Conservation (phyloP, 2,329 filamentous ascomycete species). For the Achaetomium macrosporum region DNA sequence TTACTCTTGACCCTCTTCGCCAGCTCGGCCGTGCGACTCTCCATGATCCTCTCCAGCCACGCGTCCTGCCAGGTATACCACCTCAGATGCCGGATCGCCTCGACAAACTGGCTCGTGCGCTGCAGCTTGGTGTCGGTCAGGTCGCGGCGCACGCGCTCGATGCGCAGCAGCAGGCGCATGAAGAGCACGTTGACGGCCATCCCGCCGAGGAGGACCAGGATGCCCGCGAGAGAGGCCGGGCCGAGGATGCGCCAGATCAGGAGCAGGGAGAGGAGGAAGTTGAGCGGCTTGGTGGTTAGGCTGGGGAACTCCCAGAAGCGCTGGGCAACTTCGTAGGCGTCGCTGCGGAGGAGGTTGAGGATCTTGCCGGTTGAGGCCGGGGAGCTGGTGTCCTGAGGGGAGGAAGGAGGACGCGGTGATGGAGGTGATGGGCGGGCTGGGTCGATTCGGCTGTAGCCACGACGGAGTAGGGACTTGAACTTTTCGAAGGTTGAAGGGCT, state of each 20-base stretch:
- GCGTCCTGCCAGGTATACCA: slow-evolving; percentile 79
- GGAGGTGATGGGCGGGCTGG: slow-evolving; percentile 22
- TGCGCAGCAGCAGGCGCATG: slow-evolving; percentile 58
- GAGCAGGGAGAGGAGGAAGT: slow-evolving; percentile 65
- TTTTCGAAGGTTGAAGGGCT: slow-evolving; percentile 6
- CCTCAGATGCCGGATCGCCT: slow-evolving; percentile 72
- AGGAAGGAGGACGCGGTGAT: neutral
- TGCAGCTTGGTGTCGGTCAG: slow-evolving; percentile 76
- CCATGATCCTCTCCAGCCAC: slow-evolving; percentile 66
- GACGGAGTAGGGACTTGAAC: slow-evolving; percentile 13
- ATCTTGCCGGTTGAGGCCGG: slow-evolving; percentile 86
- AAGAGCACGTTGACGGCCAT: slow-evolving; percentile 65
- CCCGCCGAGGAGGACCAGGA: slow-evolving; percentile 62
- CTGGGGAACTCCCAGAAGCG: slow-evolving; percentile 81
- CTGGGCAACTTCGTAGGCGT: slow-evolving; percentile 77
- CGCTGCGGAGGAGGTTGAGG: slow-evolving; percentile 75
- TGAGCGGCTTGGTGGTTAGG: slow-evolving; percentile 71
- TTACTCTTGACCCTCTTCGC: slow-evolving; percentile 58
- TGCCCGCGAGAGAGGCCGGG: slow-evolving; percentile 68
- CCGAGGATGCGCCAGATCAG: slow-evolving; percentile 76
- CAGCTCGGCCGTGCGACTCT: slow-evolving; percentile 62
- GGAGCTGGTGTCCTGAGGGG: neutral
- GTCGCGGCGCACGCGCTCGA: slow-evolving; percentile 64
- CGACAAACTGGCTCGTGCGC: slow-evolving; percentile 78
- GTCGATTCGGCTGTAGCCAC: slow-evolving; percentile 19